phyloP scores from a whole-genome alignment of 2,329 filamentous ascomycete species.

The Alternaria ethzedia region DNA sequence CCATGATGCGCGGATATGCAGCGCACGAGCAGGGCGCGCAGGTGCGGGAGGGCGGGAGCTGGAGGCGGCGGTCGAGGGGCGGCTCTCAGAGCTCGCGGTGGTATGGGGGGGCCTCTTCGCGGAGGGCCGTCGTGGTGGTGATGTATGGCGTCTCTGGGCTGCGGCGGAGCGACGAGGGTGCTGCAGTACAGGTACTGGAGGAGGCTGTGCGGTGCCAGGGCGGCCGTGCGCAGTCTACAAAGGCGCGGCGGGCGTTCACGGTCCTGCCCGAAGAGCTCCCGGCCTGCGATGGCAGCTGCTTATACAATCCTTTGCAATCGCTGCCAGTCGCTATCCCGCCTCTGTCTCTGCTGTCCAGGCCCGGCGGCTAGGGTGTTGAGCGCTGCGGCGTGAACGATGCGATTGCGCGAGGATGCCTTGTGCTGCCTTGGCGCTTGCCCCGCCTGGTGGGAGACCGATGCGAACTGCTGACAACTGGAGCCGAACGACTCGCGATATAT shows the following conservation, averaged over 20 bases:
- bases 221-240: slow-evolving; percentile 33
- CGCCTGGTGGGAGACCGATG: slow-evolving; percentile 16
- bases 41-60: not conserved
- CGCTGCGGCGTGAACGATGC: slow-evolving; percentile 5
- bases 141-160: slow-evolving; percentile 15
- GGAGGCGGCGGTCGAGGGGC: slow-evolving; percentile 12
- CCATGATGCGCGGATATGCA: slow-evolving; percentile 45
- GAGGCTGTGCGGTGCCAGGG: slow-evolving; percentile 38
- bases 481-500: not conserved
- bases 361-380: slow-evolving; percentile 5
- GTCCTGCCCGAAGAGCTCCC: slow-evolving; percentile 21
- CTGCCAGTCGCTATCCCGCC: not conserved
- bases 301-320: slow-evolving; percentile 29
- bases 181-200: slow-evolving; percentile 17
- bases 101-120: slow-evolving; percentile 4
- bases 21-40: not conserved
- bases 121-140: slow-evolving; percentile 4
- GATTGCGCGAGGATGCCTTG: slow-evolving; percentile 11
- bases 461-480: slow-evolving; percentile 8
- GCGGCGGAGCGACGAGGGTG: slow-evolving; percentile 27
- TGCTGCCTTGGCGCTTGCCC: slow-evolving; percentile 29
- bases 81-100: slow-evolving; percentile 43
- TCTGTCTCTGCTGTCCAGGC: not conserved
- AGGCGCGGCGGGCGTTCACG: slow-evolving; percentile 28
- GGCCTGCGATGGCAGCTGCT: slow-evolving; percentile 21